Conservation (phyloP, 2,329 filamentous ascomycete genomes). For the Aspergillus pseudonomiae region DNA sequence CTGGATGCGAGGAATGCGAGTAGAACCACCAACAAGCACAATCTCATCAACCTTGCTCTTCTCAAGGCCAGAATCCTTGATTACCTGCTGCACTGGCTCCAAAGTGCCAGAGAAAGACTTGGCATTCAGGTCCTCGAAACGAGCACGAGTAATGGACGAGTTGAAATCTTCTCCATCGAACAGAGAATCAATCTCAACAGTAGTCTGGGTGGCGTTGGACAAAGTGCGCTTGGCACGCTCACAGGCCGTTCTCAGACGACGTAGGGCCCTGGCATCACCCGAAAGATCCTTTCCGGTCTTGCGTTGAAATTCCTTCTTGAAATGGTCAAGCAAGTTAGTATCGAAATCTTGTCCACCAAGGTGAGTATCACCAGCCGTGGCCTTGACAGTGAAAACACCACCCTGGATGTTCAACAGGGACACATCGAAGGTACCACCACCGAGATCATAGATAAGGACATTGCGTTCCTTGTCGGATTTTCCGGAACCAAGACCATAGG, state of each 20-base stretch:
- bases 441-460: constrained; percentile 99
- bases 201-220: constrained; percentile 95
- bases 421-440: constrained; percentile 99
- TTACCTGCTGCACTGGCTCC: constrained; percentile 92
- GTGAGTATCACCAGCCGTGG: constrained; percentile 96
- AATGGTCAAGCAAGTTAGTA: constrained; percentile 91
- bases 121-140: constrained; percentile 98
- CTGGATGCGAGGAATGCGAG: constrained; percentile 98
- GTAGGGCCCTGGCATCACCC: constrained; percentile 85
- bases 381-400: constrained; percentile 99
- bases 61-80: constrained; percentile 86
- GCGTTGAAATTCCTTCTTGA: constrained; percentile 89
- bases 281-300: constrained; percentile 82
- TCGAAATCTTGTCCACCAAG: constrained; percentile 96
- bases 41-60: constrained; percentile 97
- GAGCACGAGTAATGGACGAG: constrained; percentile 94
- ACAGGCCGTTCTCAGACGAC: constrained; percentile 94
- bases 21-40: constrained; percentile 97
- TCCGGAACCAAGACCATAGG: constrained; percentile 93
- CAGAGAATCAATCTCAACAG: constrained; percentile 97
- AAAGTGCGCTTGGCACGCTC: constrained; percentile 99
- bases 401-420: constrained; percentile 98
- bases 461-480: constrained; percentile 98
- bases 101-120: constrained; percentile 93
- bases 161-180: constrained; percentile 98